Percentiles rank a stretch among this genome's conserved stretches.
phyloP scores from a whole-genome alignment of 108 stramenopile species.

The Nitzschia palea region DNA sequence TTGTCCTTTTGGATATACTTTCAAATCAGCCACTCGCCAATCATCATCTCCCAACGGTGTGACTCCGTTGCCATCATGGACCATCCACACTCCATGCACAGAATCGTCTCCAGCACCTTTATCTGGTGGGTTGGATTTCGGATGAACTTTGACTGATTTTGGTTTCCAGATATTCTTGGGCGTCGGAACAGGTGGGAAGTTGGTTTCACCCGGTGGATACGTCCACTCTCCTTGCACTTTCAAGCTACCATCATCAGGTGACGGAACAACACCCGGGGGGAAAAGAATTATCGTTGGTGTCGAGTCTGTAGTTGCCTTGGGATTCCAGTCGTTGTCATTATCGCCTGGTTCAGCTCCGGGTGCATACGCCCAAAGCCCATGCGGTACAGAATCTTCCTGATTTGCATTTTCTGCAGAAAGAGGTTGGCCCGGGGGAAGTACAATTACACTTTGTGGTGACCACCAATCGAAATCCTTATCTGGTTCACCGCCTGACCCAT shows the following conservation, averaged over 20 bases:
- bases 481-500: neutral
- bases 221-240: conserved; percentile 14
- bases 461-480: conserved; percentile 11
- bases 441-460: conserved; percentile 9
- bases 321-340: conserved; percentile 15
- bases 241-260: neutral
- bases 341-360: conserved; percentile 11
- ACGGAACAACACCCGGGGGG: neutral
- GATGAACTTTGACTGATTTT: conserved; percentile 10
- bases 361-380: conserved; percentile 8
- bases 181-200: conserved; percentile 5
- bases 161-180: conserved; percentile 13
- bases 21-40: conserved; percentile 9
- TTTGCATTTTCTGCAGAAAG: neutral
- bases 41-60: conserved; percentile 9
- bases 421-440: conserved; percentile 5
- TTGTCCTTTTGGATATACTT: conserved; percentile 6
- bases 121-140: neutral
- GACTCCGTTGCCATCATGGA: neutral
- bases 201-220: conserved; percentile 7
- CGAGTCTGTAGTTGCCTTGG: neutral
- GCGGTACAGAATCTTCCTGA: neutral
- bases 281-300: conserved; percentile 1
- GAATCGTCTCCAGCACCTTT: neutral
- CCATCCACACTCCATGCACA: conserved; percentile 3